Evolutionary conservation across 2,329 filamentous ascomycete genomes (phyloP), one percentile per base, ranked within the genome.

Genomic region (Colletotrichum falcatum): DNA sequence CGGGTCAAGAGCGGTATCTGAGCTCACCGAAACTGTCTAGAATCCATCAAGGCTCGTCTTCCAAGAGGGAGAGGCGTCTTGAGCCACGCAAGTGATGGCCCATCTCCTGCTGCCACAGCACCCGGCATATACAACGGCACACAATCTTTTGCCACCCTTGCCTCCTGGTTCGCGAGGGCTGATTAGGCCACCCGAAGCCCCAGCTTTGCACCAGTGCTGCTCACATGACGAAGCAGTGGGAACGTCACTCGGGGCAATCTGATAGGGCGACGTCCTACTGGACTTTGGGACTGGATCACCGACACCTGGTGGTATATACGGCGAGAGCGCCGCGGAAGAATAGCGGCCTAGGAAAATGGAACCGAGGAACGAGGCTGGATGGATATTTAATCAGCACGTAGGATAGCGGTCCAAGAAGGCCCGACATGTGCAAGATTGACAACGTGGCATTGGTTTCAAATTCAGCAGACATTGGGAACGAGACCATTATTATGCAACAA

Each of bases 71-170:
- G 14, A 20, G 20, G 7, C 7, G 9, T 28, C 12, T 28, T 16
- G 14, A 5, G 8, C 11, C 26, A 30, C 26, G 14, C 2, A 1
- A 51, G 3, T 7, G 26, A 18, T 49, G 20, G 9, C 7, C 7
- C 30, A 33, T 49, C 48, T 18, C 7, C 26, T 16, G 16, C 16
- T 3, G 16, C 4, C 5, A 9, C 8, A 18, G 6, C 7, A 30
- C 9, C 14, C 20, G 14, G 11, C 14, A 18, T 2, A 30, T 8
- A 1, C 0, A 20, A 11, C 2, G 14, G 1, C 5, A 30, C 2
- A 2, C 3, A 4, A 9, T 30, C 1, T 2, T 18, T 18, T 30
- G 11, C 48, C 7, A 49, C 18, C 5, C 2, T 18, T 9, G 23
- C 14, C 5, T 28, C 20, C 35, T 37, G 11, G 44, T 18, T 18